phyloP scores from a whole-genome alignment of 73 alveolate genomes.

The Blepharisma stoltei region DNA sequence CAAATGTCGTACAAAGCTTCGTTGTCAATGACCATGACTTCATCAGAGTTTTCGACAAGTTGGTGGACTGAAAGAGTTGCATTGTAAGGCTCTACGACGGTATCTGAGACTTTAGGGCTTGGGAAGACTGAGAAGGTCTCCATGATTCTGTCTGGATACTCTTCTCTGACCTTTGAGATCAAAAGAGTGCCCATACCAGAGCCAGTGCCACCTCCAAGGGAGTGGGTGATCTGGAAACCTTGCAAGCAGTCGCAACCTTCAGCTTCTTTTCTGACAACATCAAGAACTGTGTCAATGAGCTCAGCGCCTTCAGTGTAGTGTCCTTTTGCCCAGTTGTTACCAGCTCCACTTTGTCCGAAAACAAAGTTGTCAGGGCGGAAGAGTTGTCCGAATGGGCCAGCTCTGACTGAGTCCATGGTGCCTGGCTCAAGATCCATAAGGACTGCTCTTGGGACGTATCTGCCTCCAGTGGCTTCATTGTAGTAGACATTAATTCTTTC shows the following conservation, averaged over 20 bases:
- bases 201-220: slow-evolving; percentile 98
- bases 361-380: slow-evolving; percentile 99
- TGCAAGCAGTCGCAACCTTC: slow-evolving; percentile 95
- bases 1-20: slow-evolving; percentile 93
- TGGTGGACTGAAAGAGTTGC: slow-evolving; percentile 88
- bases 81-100: slow-evolving; percentile 98
- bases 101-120: slow-evolving; percentile 92
- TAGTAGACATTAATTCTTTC: slow-evolving; percentile 94
- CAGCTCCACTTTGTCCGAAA: slow-evolving; percentile 95
- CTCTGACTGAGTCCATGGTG: slow-evolving; percentile 97
- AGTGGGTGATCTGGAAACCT: slow-evolving; percentile 94
- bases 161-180: slow-evolving; percentile 94
- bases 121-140: slow-evolving; percentile 97
- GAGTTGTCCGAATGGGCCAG: slow-evolving; percentile 98
- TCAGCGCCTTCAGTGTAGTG: slow-evolving; percentile 97
- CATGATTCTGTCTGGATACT: slow-evolving; percentile 96
- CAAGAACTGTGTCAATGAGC: slow-evolving; percentile 87
- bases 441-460: slow-evolving; percentile 97
- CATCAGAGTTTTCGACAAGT: slow-evolving; percentile 87
- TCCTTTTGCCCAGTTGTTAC: slow-evolving; percentile 99
- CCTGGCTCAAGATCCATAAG: slow-evolving; percentile 97
- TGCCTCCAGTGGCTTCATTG: slow-evolving; percentile 98
- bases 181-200: slow-evolving; percentile 98
- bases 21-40: slow-evolving; percentile 71
- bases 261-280: slow-evolving; percentile 95